Conservation (phyloP, 2,329 filamentous ascomycete species). For the Penicillium sp. region DNA sequence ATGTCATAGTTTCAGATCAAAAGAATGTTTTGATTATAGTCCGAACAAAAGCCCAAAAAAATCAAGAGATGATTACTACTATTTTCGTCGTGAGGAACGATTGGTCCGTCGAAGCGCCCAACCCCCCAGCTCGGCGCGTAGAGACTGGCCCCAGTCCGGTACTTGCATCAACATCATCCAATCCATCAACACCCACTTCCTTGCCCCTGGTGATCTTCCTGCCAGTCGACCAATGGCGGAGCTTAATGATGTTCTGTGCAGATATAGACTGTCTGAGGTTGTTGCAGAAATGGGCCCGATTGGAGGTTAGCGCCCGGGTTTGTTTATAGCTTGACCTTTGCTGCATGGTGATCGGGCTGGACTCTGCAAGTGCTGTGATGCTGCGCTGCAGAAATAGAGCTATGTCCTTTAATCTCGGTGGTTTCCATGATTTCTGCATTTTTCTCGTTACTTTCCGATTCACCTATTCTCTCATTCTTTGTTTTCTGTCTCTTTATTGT, state of each 20-base stretch:
- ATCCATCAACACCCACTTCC: conserved; percentile 2
- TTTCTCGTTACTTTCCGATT: neutral
- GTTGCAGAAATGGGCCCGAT: conserved; percentile 18
- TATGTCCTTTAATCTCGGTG: conserved; percentile 6
- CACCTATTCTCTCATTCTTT: neutral
- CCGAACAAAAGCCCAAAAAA: neutral
- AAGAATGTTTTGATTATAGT: neutral
- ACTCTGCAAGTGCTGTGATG: neutral
- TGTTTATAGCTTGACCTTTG: conserved; percentile 6
- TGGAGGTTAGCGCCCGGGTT: conserved; percentile 9
- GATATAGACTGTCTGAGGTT: conserved; percentile 18
- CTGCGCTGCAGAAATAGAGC: conserved; percentile 14
- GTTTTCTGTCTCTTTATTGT: neutral
- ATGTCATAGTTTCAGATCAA: neutral
- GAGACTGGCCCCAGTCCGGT: conserved; percentile 5
- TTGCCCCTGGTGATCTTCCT: conserved; percentile 13
- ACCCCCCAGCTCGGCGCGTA: conserved; percentile 20
- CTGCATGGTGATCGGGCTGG: conserved; percentile 1
- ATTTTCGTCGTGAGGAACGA: conserved; percentile 15
- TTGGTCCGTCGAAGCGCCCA: conserved; percentile 22
- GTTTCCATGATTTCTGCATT: neutral
- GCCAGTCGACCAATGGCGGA: conserved; percentile 8
- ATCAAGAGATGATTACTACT: conserved; percentile 5
- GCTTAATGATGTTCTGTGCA: neutral
- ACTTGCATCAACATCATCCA: conserved; percentile 6